phyloP scores from a whole-genome alignment of 495 filamentous ascomycete species.

The Penicillium verhagenii region DNA sequence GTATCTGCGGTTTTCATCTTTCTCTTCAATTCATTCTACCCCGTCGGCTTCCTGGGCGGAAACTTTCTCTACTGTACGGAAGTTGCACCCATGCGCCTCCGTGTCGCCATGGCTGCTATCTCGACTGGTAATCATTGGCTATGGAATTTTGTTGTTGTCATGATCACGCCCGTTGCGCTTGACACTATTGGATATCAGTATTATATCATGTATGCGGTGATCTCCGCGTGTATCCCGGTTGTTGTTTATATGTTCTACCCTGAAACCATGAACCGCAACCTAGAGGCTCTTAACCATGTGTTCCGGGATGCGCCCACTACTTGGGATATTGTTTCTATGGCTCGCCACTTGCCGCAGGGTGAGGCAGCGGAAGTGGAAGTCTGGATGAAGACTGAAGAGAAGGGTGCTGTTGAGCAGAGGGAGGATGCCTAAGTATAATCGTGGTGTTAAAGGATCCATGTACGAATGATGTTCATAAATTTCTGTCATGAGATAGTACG shows the following conservation, averaged over 20 bases:
- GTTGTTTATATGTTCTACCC: constrained; percentile 65
- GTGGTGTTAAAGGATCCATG: neutral
- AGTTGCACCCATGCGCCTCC: constrained; percentile 42
- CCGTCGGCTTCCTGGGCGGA: constrained; percentile 55
- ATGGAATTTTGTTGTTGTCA: constrained; percentile 48
- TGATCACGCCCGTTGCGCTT: constrained; percentile 55
- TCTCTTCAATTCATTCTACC: constrained; percentile 60
- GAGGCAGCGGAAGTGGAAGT: constrained; percentile 10
- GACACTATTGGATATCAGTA: constrained; percentile 51
- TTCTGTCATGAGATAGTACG: neutral
- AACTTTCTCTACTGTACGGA: constrained; percentile 59
- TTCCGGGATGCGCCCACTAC: constrained; percentile 16
- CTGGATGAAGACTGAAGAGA: constrained; percentile 11
- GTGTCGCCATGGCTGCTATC: constrained; percentile 51
- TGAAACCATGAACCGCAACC: constrained; percentile 40
- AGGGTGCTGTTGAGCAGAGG: constrained; percentile 10
- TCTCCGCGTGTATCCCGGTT: constrained; percentile 31
- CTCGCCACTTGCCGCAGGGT: constrained; percentile 18
- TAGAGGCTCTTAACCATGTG: constrained; percentile 23
- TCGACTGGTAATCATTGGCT: constrained; percentile 53
- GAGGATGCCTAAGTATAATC: constrained; percentile 9
- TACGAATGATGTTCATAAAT: neutral
- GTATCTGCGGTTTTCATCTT: constrained; percentile 54
- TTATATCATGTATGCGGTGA: constrained; percentile 54
- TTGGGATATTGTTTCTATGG: constrained; percentile 25